Conservation (phyloP, 176 grass and related monocot species). For the Sorghum bicolor region Sorghum_bicolor_NCBIv3 NC_012873.2:55298501-55299000, state of each 20-base stretch:
- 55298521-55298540: neutral
- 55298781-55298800: constrained; percentile 32
- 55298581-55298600: neutral
- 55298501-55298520: constrained; percentile 19
- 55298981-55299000: too few relatives aligned
- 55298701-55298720: neutral
- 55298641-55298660: neutral
- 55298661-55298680: neutral
- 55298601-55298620: neutral
- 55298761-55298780: constrained; percentile 8
- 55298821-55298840: constrained; percentile 37
- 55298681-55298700: constrained; percentile 14
- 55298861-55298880: constrained; percentile 28
- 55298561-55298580: neutral
- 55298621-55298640: constrained; percentile 9
- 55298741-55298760: neutral
- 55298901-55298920: constrained; percentile 13
- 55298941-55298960: neutral
- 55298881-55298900: constrained; percentile 35
- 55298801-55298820: constrained; percentile 41
- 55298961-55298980: too few relatives aligned
- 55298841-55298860: constrained; percentile 16
- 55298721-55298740: neutral
- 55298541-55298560: neutral
- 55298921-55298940: neutral